These are phyloP conservation scores for Ceratocystis lukuohia DNA, from an alignment of 2,329 filamentous ascomycete species.

Conservation along the genomic window DNA sequence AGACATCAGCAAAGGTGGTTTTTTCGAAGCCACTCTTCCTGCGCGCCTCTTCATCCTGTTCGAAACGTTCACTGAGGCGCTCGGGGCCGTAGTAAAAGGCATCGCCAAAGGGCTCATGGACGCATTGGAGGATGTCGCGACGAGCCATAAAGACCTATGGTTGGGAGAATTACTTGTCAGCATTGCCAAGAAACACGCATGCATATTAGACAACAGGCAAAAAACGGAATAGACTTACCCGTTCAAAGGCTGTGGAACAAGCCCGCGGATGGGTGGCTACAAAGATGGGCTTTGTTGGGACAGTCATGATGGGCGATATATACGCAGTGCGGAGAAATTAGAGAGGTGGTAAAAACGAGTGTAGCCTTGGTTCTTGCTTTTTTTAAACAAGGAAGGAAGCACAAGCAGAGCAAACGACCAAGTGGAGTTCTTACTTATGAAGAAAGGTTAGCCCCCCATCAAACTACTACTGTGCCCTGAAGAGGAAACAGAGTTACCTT, in stretches of 20 bases:
- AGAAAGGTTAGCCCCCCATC: neutral
- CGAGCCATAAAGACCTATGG: conserved; percentile 89
- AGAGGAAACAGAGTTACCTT: neutral
- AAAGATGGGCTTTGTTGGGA: conserved; percentile 65
- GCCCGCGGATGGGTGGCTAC: conserved; percentile 87
- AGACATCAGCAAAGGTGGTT: conserved; percentile 62
- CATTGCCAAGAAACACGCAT: conserved; percentile 4
- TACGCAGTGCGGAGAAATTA: no score
- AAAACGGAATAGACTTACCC: conserved; percentile 37
- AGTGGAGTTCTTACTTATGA: neutral
- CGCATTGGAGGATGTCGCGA: conserved; percentile 62
- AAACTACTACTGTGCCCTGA: neutral
- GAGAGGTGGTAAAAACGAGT: no score
- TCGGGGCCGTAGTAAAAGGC: conserved; percentile 94
- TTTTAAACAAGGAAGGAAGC: conserved; percentile 21
- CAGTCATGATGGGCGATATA: conserved; percentile 27
- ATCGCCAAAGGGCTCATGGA: conserved; percentile 95
- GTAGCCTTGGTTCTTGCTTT: neutral
- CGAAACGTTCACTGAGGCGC: conserved; percentile 65
- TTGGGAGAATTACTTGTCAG: neutral
- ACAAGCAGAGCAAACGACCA: conserved; percentile 6
- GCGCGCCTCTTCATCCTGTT: conserved; percentile 46
- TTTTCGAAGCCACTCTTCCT: conserved; percentile 51
- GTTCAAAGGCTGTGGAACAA: conserved; percentile 93
- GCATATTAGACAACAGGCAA: conserved; percentile 24